A percentile compares a stretch with the other conserved stretches of the same genome.
These are phyloP conservation scores for Claviceps sp. DNA, from an alignment of 2,329 filamentous ascomycete genomes.

Conservation along the genomic window DNA sequence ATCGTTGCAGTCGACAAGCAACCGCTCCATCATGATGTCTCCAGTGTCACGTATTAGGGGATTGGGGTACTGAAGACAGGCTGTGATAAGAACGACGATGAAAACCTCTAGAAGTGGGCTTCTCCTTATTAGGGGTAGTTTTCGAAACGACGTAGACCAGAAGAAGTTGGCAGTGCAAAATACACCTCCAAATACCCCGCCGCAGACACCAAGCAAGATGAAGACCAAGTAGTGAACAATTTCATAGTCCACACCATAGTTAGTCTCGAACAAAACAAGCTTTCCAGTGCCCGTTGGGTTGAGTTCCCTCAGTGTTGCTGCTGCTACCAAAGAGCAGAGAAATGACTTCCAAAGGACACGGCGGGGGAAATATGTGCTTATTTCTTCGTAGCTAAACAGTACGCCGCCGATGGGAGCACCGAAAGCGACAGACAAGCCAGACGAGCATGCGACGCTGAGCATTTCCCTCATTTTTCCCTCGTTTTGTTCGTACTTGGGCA, in stretches of 20 bases:
- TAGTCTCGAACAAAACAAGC: conserved; percentile 46
- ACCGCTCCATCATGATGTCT: conserved; percentile 40
- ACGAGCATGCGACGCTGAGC: conserved; percentile 41
- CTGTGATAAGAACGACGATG: conserved; percentile 38
- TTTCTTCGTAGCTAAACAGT: conserved; percentile 47
- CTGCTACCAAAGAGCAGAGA: conserved; percentile 41
- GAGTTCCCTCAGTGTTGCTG: conserved; percentile 40
- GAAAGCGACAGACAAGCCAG: conserved; percentile 46
- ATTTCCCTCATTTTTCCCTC: conserved; percentile 44
- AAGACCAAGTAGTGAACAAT: conserved; percentile 43
- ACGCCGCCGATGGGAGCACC: conserved; percentile 49
- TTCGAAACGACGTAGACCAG: conserved; percentile 42
- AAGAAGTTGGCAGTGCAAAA: conserved; percentile 45
- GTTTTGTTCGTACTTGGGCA: conserved; percentile 44
- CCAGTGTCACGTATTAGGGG: conserved; percentile 40
- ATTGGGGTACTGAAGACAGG: conserved; percentile 42
- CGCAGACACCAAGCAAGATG: conserved; percentile 38
- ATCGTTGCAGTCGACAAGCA: conserved; percentile 39
- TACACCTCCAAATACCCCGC: conserved; percentile 44
- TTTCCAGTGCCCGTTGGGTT: conserved; percentile 48
- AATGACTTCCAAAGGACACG: conserved; percentile 44
- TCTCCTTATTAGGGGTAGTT: conserved; percentile 36
- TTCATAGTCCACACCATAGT: conserved; percentile 42
- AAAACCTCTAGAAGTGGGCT: conserved; percentile 42
- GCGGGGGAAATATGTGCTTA: conserved; percentile 44